Percentiles rank a stretch among this genome's conserved stretches.
phyloP scores from a whole-genome alignment of 2,329 filamentous ascomycete species.

The Corinectria fuckeliana region DNA sequence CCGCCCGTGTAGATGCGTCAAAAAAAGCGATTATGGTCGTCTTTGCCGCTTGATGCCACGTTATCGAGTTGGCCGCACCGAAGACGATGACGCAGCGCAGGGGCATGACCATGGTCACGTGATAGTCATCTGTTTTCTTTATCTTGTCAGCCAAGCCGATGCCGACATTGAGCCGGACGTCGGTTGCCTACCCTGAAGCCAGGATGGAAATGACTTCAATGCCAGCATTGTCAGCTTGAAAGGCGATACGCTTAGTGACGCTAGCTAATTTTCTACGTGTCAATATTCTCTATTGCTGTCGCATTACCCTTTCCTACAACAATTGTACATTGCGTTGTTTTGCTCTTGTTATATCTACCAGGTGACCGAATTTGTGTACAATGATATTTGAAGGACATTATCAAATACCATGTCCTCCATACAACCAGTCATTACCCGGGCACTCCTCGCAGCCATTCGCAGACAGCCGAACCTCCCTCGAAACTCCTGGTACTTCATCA shows the following conservation, averaged over 20 bases:
- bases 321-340: neutral
- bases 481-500: conserved; percentile 38
- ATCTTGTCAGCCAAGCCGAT: neutral
- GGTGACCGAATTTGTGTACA: neutral
- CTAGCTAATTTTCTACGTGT: neutral
- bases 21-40: conserved; percentile 15
- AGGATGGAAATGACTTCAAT: neutral
- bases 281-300: no score
- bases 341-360: neutral
- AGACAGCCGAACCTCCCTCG: conserved; percentile 32
- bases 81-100: conserved; percentile 38
- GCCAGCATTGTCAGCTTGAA: neutral
- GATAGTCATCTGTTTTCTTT: conserved; percentile 21
- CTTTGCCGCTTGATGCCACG: conserved; percentile 38
- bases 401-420: conserved; percentile 15
- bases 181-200: conserved; percentile 28
- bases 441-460: conserved; percentile 29
- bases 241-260: neutral
- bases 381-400: neutral
- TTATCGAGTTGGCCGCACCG: conserved; percentile 34
- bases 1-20: conserved; percentile 21
- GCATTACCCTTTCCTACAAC: no score
- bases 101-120: conserved; percentile 28
- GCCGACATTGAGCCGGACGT: conserved; percentile 27
- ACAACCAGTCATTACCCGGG: conserved; percentile 31